Conservation (phyloP, 805 yeast genomes). For the Zygosaccharomyces pseudorouxii region DNA sequence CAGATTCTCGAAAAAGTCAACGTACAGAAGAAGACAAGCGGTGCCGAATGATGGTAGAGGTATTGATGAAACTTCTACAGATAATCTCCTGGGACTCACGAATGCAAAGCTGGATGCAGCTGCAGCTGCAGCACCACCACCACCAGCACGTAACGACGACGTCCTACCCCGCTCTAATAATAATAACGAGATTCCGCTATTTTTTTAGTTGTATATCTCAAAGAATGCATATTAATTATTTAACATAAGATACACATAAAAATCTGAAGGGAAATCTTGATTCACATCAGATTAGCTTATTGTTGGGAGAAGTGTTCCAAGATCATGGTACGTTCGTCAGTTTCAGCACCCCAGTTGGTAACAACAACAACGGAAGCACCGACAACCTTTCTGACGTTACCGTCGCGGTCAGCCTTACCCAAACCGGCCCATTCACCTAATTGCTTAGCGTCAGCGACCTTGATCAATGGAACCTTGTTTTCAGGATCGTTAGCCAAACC, state of each 20-base stretch:
- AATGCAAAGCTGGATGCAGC: too few species aligned
- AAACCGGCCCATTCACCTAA: conserved; percentile 99
- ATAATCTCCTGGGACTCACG: conserved; percentile 2
- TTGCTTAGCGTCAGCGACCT: conserved; percentile 99
- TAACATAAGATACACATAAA: conserved; percentile 2
- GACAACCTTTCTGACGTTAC: conserved; percentile 99
- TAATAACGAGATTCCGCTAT: conserved; percentile 16
- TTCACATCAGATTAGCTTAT: conserved; percentile 39
- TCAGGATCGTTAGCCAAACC: conserved; percentile 98
- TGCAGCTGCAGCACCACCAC: neutral
- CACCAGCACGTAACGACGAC: neutral
- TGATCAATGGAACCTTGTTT: conserved; percentile 94
- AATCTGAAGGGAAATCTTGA: neutral
- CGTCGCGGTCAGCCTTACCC: conserved; percentile 99
- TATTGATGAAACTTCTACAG: neutral
- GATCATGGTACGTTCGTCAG: conserved; percentile 94
- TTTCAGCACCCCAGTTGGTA: conserved; percentile 99
- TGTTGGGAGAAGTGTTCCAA: conserved; percentile 93
- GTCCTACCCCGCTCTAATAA: neutral
- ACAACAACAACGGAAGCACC: conserved; percentile 99
- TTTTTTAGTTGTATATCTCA: conserved; percentile 12
- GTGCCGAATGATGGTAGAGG: neutral
- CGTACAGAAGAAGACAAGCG: neutral
- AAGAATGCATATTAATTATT: conserved; percentile 4
- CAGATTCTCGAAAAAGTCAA: neutral